Evolutionary conservation across 495 filamentous ascomycete species (phyloP).

Genomic region (Chaetomium tenue): DNA sequence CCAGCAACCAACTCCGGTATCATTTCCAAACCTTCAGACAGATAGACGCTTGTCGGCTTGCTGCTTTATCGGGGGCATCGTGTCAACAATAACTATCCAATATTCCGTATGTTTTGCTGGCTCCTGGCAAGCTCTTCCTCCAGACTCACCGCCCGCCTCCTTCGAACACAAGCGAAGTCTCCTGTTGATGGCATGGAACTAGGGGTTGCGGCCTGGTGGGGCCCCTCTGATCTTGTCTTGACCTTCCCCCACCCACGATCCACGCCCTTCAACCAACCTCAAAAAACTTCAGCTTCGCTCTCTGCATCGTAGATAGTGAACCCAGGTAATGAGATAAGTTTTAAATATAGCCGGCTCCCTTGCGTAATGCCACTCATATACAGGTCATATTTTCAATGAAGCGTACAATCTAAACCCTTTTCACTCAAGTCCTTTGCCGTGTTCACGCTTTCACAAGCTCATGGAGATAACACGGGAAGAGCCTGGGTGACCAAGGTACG

Average conservation of each 20-base stretch:
- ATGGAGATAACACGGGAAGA: conserved; percentile 9
- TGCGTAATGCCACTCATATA: too few species aligned
- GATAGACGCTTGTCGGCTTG: neutral
- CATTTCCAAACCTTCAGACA: neutral
- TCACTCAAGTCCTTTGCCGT: neutral
- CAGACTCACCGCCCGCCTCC: conserved; percentile 4
- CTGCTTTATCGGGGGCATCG: neutral
- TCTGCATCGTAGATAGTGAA: neutral
- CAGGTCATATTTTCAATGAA: too few species aligned
- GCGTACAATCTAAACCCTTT: too few species aligned
- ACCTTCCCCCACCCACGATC: neutral
- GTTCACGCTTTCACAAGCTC: neutral
- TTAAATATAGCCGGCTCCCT: neutral
- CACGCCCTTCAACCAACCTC: neutral
- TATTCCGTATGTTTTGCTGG: neutral
- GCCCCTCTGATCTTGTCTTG: conserved; percentile 3
- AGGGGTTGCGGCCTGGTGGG: conserved; percentile 14
- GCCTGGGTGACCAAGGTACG: neutral
- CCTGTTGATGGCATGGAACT: neutral
- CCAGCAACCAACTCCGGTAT: neutral
- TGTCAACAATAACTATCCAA: neutral
- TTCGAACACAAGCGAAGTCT: conserved; percentile 12
- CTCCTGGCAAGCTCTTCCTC: neutral
- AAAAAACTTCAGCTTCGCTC: neutral
- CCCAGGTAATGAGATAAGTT: neutral